Base-by-base conservation (phyloP, 306 rosid species). In the Quercus variabilis region DNA sequence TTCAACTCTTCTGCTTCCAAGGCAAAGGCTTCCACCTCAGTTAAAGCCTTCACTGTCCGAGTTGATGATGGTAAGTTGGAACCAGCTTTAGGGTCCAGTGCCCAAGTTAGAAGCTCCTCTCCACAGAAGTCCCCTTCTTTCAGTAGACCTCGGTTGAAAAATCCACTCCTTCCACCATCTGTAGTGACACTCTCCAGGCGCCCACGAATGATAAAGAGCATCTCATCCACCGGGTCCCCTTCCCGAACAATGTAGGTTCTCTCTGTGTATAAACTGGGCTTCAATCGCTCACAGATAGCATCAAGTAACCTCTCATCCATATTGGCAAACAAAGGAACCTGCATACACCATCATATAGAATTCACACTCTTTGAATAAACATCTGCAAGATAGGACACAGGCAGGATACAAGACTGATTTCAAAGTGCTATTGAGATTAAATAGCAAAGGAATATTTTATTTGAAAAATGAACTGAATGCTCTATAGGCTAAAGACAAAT, bases 91-190 rank as follows among this genome's bases (percentile, higher is more conserved):
- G 94, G 97, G 76, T 94, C 97, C 71, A 94, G 13, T 25, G 98
- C 97, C 98, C 98, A 94, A 26, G 98, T 94, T 30, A 94, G 82
- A 6, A 94, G 89, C 90, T 92, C 97, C 81, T 94, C 97, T 2
- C 98, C 98, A 52, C 98, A 94, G 52, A 92, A 92, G 57, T 94
- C 98, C 6, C 88, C 91, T 84, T 91, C 97, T 79, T 90, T 87
- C 6, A 94, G 88, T 23, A 90, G 38, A 25, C 98, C 95, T n/a
- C 97, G 78, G 82, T 94, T 94, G 91, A 88, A 92, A 78, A 94
- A 94, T 25, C 98, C 98, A 69, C 97, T 94, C 74, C 97, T 85
- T 74, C 98, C 98, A 11, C 98, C 98, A 80, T 92, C 98, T 31
- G 97, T 92, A 1, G 98, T 92, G 6, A 87, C 94, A 83, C 97